Conservation (phyloP, 2,329 filamentous ascomycete genomes). For the Ascochyta pisi region DNA sequence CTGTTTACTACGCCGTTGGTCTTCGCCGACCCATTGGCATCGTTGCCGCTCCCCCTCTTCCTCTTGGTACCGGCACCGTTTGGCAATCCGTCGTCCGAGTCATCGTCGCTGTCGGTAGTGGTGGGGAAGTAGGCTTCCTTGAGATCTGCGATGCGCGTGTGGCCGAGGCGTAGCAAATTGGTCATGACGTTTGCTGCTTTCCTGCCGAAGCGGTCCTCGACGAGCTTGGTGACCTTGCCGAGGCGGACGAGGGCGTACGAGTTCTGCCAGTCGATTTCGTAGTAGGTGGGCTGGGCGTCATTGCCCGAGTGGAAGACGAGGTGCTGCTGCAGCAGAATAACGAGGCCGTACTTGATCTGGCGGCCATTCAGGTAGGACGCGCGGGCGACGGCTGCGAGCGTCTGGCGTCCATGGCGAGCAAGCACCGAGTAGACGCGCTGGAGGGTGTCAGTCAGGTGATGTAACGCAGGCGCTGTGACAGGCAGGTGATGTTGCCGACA, state of each 20-base stretch:
- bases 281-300: conserved; percentile 71
- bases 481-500: not conserved
- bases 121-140: conserved; percentile 66
- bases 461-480: too few relatives aligned
- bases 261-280: conserved; percentile 81
- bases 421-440: conserved; percentile 87
- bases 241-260: conserved; percentile 83
- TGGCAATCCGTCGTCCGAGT: conserved; percentile 40
- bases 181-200: conserved; percentile 77
- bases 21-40: conserved; percentile 28
- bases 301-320: conserved; percentile 76
- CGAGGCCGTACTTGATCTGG: conserved; percentile 81
- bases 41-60: conserved; percentile 29
- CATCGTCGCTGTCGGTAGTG: conserved; percentile 37
- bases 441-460: not conserved
- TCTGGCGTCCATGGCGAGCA: conserved; percentile 78
- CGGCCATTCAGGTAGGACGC: conserved; percentile 75
- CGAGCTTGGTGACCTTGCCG: conserved; percentile 79
- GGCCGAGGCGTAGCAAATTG: conserved; percentile 77
- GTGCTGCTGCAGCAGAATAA: conserved; percentile 86
- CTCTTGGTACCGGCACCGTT: conserved; percentile 35
- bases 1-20: conserved; percentile 20
- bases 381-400: conserved; percentile 71
- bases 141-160: conserved; percentile 75
- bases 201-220: conserved; percentile 76